Evolutionary conservation across 2,329 filamentous ascomycete species (phyloP), one percentile per base, ranked within the genome.

Genomic region (Lasiodiplodia sp.): DNA sequence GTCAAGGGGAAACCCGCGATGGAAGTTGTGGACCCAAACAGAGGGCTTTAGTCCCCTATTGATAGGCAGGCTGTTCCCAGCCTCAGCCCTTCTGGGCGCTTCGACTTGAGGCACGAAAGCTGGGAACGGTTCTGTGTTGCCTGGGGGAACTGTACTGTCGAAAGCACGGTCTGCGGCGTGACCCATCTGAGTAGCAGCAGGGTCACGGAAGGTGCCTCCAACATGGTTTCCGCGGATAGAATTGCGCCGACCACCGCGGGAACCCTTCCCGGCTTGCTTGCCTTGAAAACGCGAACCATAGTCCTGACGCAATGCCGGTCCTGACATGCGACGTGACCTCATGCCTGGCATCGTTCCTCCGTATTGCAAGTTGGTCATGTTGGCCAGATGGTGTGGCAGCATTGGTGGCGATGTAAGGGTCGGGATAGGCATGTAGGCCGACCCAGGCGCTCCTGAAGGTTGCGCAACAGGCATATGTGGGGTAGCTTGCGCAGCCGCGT

Each of bases 41-140:
- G 47, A 44, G 23, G 11, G 21, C 3, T 23, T 40, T 5, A 63
- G 18, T n/a, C 34, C 44, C 7, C 34, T 23, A 14, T 31, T 44
- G 8, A 47, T 23, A n/a, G 23, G 52, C 2, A 11, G 23, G 3
- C 7, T 14, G n/a, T 37, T 28, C 18, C 34, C 10, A 23, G 18
- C 14, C 3, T 12, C 21, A 31, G 21, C 8, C 34, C 4, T 47
- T 14, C 18, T 31, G 23, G 18, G 21, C 8, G 23, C 23, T 23
- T 66, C 63, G 21, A 12, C 16, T 4, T 3, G 8, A n/a, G 44
- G 47, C 14, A 14, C 31, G 56, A 62, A 68, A 10, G 56, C 21
- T 23, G 66, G 66, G 34, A 68, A 68, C 1, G 66, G 66, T 37
- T 68, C 66, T 2, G 14, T 68, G 34, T 31, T 56, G 25, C 12